Evolutionary conservation across 306 rosid species (phyloP).

Genomic region (Albizia julibrissin): DNA sequence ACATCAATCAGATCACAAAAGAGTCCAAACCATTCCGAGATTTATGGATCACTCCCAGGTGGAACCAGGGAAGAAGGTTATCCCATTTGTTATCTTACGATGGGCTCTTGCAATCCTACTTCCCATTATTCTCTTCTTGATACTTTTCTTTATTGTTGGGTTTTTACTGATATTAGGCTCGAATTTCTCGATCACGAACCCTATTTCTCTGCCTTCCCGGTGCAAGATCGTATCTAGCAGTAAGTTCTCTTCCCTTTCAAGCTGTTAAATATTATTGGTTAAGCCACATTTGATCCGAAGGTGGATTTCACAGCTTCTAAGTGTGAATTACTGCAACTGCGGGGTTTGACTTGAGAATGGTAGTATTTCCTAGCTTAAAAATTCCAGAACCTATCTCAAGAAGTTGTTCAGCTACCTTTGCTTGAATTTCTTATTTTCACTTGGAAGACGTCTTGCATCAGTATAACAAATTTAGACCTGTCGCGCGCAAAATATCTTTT

Average conservation of each 20-base stretch:
- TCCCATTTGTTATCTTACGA: slow-evolving; percentile 41
- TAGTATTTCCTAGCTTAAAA: neutral
- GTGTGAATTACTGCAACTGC: neutral
- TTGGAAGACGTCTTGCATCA: neutral
- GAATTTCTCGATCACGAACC: slow-evolving; percentile 51
- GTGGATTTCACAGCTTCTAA: neutral
- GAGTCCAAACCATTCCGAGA: neutral
- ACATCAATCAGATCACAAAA: neutral
- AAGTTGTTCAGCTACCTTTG: neutral
- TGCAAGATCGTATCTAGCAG: slow-evolving; percentile 90
- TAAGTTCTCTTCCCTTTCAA: slow-evolving; percentile 30
- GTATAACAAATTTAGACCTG: neutral
- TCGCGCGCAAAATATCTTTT: neutral
- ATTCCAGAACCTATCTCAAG: neutral
- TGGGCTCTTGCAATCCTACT: slow-evolving; percentile 49
- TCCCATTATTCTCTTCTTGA: slow-evolving; percentile 45
- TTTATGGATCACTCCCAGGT: slow-evolving; percentile 62
- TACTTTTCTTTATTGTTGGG: slow-evolving; percentile 44
- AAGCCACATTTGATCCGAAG: neutral
- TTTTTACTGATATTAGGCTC: slow-evolving; percentile 46
- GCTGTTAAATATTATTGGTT: neutral
- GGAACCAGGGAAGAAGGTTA: slow-evolving; percentile 28
- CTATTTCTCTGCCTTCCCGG: slow-evolving; percentile 72
- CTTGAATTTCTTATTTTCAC: neutral
- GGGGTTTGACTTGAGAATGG: neutral